Evolutionary conservation across 148 eudicot genomes (phyloP).

Genomic region (Nyssa sinensis): DNA sequence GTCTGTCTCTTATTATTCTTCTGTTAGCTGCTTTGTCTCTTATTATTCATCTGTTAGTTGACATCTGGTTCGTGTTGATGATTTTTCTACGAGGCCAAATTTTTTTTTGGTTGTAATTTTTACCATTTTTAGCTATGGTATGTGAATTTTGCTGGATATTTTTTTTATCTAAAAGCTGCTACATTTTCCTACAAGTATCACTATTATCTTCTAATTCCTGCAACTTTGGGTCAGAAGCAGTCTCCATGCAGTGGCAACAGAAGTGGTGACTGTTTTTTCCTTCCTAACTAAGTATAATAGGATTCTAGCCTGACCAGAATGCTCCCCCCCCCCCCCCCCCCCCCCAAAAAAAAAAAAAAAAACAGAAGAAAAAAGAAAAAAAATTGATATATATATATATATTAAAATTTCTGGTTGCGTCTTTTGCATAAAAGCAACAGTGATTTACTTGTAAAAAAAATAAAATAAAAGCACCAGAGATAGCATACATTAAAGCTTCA

Average conservation of each 20-base stretch:
- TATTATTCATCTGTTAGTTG: not conserved
- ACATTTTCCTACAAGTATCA: not conserved
- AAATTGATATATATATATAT: no score
- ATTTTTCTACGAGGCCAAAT: not conserved
- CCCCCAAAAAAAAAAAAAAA: no score
- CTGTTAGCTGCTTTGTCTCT: not conserved
- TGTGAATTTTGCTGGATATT: not conserved
- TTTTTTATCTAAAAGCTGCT: not conserved
- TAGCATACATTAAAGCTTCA: no score
- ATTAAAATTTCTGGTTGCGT: not conserved
- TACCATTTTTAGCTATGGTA: not conserved
- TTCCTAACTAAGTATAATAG: not conserved
- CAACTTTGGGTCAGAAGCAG: not conserved
- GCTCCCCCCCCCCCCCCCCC: no score
- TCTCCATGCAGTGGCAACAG: not conserved
- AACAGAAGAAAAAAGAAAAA: no score
- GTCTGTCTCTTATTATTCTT: constrained; percentile 22
- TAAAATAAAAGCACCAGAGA: no score
- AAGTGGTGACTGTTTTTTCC: not conserved
- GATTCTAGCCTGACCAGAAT: not conserved
- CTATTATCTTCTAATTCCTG: not conserved
- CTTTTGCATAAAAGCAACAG: no score
- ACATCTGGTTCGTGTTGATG: constrained; percentile 10
- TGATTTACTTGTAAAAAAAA: no score
- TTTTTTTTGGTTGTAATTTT: not conserved